A percentile compares a stretch with the other conserved stretches of the same genome.
Evolutionary conservation across 2,329 filamentous ascomycete species (phyloP).

Genomic region (Cordyceps cateniannulata): DNA sequence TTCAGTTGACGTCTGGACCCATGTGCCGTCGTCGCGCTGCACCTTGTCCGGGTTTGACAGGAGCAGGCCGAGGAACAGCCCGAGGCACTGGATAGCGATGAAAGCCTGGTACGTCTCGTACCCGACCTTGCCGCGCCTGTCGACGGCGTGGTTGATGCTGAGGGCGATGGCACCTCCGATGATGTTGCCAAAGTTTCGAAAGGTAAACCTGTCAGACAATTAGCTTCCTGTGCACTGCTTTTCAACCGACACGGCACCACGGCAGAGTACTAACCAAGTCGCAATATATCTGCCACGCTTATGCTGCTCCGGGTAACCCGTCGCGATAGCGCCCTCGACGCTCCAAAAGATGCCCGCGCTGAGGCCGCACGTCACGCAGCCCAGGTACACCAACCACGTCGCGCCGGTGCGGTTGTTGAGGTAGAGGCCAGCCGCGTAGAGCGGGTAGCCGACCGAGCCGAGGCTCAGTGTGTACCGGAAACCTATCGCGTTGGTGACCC

Average conservation of each 20-base stretch:
- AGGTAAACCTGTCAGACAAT: background rate
- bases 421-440: conserved; percentile 59
- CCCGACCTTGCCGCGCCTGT: background rate
- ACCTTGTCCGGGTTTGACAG: conserved; percentile 39
- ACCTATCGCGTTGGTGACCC: no score
- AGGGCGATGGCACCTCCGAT: background rate
- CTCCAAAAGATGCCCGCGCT: conserved; percentile 63
- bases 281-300: conserved; percentile 54
- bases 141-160: background rate
- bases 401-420: conserved; percentile 57
- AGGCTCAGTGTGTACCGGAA: conserved; percentile 18
- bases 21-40: conserved; percentile 34
- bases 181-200: conserved; percentile 1
- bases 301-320: conserved; percentile 56
- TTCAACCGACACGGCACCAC: no score
- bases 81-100: conserved; percentile 40
- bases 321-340: conserved; percentile 59
- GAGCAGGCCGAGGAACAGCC: conserved; percentile 33
- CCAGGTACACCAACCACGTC: conserved; percentile 58
- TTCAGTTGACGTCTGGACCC: conserved; percentile 15
- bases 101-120: conserved; percentile 27
- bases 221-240: no score
- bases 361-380: conserved; percentile 55
- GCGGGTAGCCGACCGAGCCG: conserved; percentile 53
- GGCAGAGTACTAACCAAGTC: conserved; percentile 24